Conservation (phyloP, 768 basidiomycete genomes). For the Gautieria morchelliformis region DNA sequence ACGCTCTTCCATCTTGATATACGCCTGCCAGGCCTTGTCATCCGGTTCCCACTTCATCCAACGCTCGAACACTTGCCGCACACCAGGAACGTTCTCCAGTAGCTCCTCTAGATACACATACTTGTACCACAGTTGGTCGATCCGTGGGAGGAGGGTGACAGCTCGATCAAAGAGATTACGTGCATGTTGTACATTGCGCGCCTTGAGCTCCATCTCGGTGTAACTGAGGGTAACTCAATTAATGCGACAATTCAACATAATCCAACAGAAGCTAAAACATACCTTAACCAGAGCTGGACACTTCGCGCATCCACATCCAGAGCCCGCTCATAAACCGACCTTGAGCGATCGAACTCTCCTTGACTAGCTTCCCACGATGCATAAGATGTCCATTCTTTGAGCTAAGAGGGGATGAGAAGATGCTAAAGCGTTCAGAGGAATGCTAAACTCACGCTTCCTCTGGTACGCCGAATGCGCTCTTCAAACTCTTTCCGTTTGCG, state of each 20-base stretch:
- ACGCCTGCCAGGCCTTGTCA: conserved; percentile 99
- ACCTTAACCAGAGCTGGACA: conserved; percentile 86
- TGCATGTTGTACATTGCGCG: conserved; percentile 93
- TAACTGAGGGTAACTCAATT: conserved; percentile 1
- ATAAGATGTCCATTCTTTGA: conserved; percentile 37
- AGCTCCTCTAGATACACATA: conserved; percentile 98
- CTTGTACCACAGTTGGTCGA: conserved; percentile 99
- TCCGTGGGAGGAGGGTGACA: conserved; percentile 89
- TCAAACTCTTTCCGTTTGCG: conserved; percentile 86
- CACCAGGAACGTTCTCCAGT: conserved; percentile 90
- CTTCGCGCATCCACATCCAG: conserved; percentile 90
- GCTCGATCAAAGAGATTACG: conserved; percentile 96
- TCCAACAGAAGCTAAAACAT: conserved; percentile 21
- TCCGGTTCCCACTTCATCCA: conserved; percentile 99
- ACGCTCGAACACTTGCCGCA: conserved; percentile 94
- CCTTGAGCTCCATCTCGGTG: conserved; percentile 96
- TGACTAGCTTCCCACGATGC: conserved; percentile 76
- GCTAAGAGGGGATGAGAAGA: conserved; percentile 17
- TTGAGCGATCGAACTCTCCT: conserved; percentile 89
- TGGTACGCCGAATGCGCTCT: conserved; percentile 46
- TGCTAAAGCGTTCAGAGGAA: background rate
- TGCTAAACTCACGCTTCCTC: conserved; percentile 22
- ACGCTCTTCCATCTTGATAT: conserved; percentile 93
- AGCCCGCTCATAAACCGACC: conserved; percentile 94
- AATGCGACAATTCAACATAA: background rate